Conservation (phyloP, 2,329 filamentous ascomycete species). For the Ceratocystis albifundus region DNA sequence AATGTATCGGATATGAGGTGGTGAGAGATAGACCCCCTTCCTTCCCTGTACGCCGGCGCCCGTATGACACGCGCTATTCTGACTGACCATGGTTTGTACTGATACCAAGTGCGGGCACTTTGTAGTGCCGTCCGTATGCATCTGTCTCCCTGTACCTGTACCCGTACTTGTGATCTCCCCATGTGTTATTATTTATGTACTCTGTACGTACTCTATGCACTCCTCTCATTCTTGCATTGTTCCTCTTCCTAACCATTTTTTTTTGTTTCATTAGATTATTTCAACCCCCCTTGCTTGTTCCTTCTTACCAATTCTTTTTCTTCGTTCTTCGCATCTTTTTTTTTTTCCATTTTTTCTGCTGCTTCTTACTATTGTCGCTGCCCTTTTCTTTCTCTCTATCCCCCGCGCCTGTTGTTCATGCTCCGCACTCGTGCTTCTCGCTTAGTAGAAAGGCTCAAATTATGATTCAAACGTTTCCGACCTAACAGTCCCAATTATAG, state of each 20-base stretch:
- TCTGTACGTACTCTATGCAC: slow-evolving; percentile 4
- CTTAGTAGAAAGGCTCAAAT: not conserved
- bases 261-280: not conserved
- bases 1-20: not conserved
- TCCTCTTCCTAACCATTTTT: not conserved
- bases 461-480: not conserved
- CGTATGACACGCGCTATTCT: not conserved
- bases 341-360: not conserved
- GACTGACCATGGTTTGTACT: not conserved
- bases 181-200: not conserved
- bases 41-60: not conserved
- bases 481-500: slow-evolving; percentile 1
- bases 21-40: not conserved
- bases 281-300: not conserved
- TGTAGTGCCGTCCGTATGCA: no score
- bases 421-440: slow-evolving; percentile 9
- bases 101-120: not conserved
- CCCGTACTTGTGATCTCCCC: not conserved
- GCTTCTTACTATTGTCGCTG: not conserved
- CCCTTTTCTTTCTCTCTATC: not conserved
- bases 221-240: not conserved
- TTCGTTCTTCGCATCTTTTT: not conserved
- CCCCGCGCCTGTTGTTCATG: not conserved
- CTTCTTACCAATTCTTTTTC: not conserved
- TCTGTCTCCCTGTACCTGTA: not conserved